phyloP scores from a whole-genome alignment of 192 early-diverging fungal genomes.

The Coemansia sp. region DNA sequence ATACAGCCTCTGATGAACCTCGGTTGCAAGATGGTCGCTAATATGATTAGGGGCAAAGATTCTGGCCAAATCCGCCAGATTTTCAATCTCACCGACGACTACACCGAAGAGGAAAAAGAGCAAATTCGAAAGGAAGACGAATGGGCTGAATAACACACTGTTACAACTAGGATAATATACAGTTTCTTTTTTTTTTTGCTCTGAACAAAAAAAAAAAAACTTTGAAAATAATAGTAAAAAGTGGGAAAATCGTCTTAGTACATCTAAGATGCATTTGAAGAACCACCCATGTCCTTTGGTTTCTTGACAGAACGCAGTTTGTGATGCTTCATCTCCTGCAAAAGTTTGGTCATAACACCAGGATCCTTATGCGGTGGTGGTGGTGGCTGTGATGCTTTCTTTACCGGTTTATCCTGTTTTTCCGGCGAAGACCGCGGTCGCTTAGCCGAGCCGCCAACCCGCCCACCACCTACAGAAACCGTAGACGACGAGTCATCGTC shows the following conservation, averaged over 20 bases:
- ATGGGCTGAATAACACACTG: neutral
- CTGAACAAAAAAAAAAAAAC: neutral
- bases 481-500: slow-evolving; percentile 5
- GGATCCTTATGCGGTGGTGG: slow-evolving; percentile 44
- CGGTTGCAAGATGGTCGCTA: slow-evolving; percentile 91
- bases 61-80: slow-evolving; percentile 86
- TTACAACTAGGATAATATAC: too few species aligned
- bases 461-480: slow-evolving; percentile 2
- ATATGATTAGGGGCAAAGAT: slow-evolving; percentile 88
- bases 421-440: neutral
- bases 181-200: neutral
- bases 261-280: slow-evolving; percentile 8
- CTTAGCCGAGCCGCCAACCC: slow-evolving; percentile 6
- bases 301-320: slow-evolving; percentile 38
- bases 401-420: neutral
- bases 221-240: neutral
- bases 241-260: neutral
- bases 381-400: neutral
- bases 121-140: slow-evolving; percentile 58
- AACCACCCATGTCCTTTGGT: slow-evolving; percentile 40
- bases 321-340: slow-evolving; percentile 50
- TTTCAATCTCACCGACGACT: slow-evolving; percentile 92
- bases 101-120: slow-evolving; percentile 90
- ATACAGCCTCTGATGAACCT: slow-evolving; percentile 91
- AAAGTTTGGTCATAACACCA: slow-evolving; percentile 44